These are phyloP conservation scores for Saccharomyces jurei DNA, from an alignment of 805 yeast genomes.

Conservation along the genomic window DNA sequence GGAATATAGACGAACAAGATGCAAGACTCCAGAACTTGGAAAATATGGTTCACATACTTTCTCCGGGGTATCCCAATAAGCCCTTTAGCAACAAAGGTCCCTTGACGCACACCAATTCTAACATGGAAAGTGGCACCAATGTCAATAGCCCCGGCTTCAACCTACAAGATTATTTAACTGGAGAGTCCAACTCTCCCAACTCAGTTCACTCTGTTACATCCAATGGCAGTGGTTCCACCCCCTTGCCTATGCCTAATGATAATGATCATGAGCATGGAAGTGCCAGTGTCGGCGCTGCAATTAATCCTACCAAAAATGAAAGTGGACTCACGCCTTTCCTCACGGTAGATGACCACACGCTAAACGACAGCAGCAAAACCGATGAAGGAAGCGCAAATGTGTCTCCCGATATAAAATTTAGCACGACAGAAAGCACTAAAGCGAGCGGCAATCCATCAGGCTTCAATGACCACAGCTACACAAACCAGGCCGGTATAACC, in stretches of 20 bases:
- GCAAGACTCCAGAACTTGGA: slow-evolving; percentile 27
- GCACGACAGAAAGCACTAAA: neutral
- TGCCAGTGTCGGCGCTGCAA: neutral
- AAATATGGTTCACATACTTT: slow-evolving; percentile 19
- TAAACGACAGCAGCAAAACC: neutral
- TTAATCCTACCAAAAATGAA: neutral
- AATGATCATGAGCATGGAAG: neutral
- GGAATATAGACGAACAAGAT: slow-evolving; percentile 27
- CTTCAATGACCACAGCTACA: neutral
- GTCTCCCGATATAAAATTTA: neutral
- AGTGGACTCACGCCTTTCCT: slow-evolving; percentile 1
- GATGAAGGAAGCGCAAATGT: neutral
- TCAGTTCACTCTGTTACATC: neutral
- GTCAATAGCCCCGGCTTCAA: slow-evolving; percentile 8
- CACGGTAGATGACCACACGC: neutral
- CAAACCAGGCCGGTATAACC: neutral
- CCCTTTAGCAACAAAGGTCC: slow-evolving; percentile 2
- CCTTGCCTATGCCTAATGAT: neutral
- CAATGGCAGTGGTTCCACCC: neutral
- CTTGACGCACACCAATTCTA: neutral
- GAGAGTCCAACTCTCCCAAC: slow-evolving; percentile 3
- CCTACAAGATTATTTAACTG: slow-evolving; percentile 12
- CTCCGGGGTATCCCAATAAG: slow-evolving; percentile 4
- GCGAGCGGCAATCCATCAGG: neutral
- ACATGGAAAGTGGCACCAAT: neutral